Base-by-base conservation (phyloP, 495 filamentous ascomycete genomes). In the Margaritispora aquatica region DNA sequence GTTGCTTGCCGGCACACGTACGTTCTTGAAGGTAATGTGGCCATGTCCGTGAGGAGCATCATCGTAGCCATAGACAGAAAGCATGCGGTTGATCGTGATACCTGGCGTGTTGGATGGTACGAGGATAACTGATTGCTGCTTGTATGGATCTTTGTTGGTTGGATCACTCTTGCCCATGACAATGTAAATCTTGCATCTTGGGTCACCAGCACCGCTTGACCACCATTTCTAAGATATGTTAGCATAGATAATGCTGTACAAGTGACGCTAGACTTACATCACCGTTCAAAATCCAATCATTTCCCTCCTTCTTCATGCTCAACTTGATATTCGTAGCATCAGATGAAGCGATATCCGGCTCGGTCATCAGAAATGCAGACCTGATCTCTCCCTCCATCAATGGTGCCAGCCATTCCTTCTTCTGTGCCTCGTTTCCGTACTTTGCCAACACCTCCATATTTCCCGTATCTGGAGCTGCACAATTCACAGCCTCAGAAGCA, bases 371-470 rank as follows among this genome's bases (percentile, higher is more conserved):
- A 74, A 96, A 96, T 2, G 90, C 91, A 15, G 88, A 92, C 59
- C 92, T 83, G 60, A 96, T 96, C 68, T 89, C 75, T 49, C 92
- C 92, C 9, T 92, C 85, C 75, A 96, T 78, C 68, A 96, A 72
- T 0, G 91, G 92, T 61, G 78, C 79, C 59, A 96, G 78, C 92
- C 92, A 96, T 69, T 88, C 69, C 65, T 80, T 80, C 81, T 96
- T 96, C 75, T 96, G 92, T n/a, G 78, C 84, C 0, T 92, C 88
- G 59, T 88, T 92, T 20, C 88, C 92, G 68, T 96, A 96, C 74
- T 94, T 96, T 66, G 92, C 92, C 54, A 96, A 70, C 29, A 96
- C 90, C 68, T 96, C 92, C 92, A 96, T 96, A 70, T 96, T 96
- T 8, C 92, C 92, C 0, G 92, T 96, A 70, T 96, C 92, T 5